Percentiles rank a stretch among this genome's conserved stretches.
Evolutionary conservation across 163 green algal genomes (phyloP).

Genomic region (Coccomyxa subellipsoidea): DNA sequence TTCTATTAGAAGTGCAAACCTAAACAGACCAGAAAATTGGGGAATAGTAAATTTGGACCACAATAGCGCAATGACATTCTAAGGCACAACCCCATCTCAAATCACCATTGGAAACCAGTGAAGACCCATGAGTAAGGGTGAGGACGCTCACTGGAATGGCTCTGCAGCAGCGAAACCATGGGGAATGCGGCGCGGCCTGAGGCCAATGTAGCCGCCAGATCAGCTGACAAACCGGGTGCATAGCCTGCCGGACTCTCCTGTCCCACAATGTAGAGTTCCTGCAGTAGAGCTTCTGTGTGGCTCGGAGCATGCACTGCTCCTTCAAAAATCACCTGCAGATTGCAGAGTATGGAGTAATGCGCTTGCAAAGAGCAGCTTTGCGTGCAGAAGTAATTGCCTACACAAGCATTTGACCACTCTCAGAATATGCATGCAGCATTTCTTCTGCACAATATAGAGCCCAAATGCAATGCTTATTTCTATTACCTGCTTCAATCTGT

Average conservation of each 20-base stretch:
- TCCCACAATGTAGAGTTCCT: conserved; percentile 16
- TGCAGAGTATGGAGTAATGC: not conserved
- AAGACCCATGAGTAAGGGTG: not conserved
- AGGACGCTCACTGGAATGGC: not conserved
- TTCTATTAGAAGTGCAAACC: not conserved
- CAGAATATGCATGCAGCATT: not conserved
- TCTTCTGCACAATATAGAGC: too few relatives aligned
- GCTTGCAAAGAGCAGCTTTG: not conserved
- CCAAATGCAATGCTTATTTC: too few relatives aligned
- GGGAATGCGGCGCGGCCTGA: not conserved
- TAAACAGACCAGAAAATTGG: too few relatives aligned
- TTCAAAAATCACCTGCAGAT: conserved; percentile 21
- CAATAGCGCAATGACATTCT: too few relatives aligned
- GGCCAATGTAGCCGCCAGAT: conserved; percentile 13
- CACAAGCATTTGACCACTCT: too few relatives aligned
- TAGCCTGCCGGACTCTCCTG: not conserved
- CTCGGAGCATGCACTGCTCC: conserved; percentile 24
- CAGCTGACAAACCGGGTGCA: conserved; percentile 18
- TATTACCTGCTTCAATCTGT: not conserved
- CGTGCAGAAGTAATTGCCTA: too few relatives aligned
- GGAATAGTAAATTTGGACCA: too few relatives aligned
- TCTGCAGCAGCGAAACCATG: conserved; percentile 13
- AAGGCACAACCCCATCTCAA: too few relatives aligned
- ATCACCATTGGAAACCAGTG: too few relatives aligned
- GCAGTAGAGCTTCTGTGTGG: conserved; percentile 37